Base-by-base conservation (phyloP, 495 filamentous ascomycete species). In the Penicillium subrubescens region DNA sequence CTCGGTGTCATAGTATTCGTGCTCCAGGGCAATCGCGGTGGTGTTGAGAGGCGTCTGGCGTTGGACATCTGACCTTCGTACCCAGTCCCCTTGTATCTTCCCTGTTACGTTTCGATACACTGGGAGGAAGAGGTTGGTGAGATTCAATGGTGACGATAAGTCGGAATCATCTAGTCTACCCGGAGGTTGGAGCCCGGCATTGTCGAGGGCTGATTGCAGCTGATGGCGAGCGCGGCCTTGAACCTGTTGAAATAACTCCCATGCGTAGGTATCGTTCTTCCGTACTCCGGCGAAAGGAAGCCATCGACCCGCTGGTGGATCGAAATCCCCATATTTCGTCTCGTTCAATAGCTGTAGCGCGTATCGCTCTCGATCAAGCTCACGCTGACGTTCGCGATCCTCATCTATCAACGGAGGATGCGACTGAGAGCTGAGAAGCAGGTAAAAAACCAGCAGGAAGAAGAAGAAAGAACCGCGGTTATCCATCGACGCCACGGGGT, bases 101-200 rank as follows among this genome's bases (percentile, higher is more conserved):
- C 93, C 91, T 8, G 92, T 94, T 33, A 89, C 84, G 77, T 97
- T 97, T 69, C 87, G 85, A 82, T 94, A 97, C 15, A 92, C 72
- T 0, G 86, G 81, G 8, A 81, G 71, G 73, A 69, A 77, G 58
- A 79, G 73, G 57, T 70, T 76, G 65, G 68, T 81, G 52, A 78
- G 75, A 70, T 77, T 80, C 69, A 74, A 70, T 17, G 71, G 73
- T 63, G 73, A 79, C 67, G 69, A 73, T 62, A 64, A 73, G 74
- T 82, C 77, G 23, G 71, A 51, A 69, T 79, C 83, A 66, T 71
- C 67, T 66, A 83, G 55, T 44, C 66, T 65, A 27, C 64, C 60
- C n/a, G 72, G 76, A 37, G 73, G 73, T 31, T 73, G 61, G 46
- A 79, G 54, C 6, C 76, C 73, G 17, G 77, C 75, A 64, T 70